phyloP scores from a whole-genome alignment of 1,284 basidiomycete species.

The Phaffia rhodozyma region DNA sequence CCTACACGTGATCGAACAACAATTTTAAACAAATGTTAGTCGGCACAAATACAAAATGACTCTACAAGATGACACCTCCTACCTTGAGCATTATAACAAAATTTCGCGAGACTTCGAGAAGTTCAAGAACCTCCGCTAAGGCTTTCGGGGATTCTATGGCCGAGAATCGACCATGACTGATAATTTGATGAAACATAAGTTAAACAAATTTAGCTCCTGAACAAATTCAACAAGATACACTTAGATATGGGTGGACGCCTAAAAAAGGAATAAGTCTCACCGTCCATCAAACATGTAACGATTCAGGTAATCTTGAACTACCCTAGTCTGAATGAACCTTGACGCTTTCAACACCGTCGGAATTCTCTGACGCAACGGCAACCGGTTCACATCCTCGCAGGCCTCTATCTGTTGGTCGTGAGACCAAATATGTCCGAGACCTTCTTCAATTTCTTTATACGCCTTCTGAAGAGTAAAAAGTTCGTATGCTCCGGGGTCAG shows the following conservation, averaged over 20 bases:
- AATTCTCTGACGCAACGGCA: no score
- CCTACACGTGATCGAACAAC: background rate
- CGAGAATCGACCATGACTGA: background rate
- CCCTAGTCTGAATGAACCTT: conserved; percentile 1
- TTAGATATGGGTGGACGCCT: no score
- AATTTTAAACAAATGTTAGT: background rate
- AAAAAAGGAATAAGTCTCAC: no score
- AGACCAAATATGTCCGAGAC: no score
- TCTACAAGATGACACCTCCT: no score
- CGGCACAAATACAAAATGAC: background rate
- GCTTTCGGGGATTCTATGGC: background rate
- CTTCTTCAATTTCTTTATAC: no score
- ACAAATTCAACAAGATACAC: no score
- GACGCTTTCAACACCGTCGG: conserved; percentile 3
- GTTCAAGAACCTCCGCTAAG: conserved; percentile 4
- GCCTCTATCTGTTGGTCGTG: no score
- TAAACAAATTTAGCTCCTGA: no score
- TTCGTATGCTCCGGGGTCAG: background rate
- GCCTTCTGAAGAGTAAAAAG: background rate
- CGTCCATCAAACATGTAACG: background rate
- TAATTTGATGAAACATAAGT: no score
- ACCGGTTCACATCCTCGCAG: no score
- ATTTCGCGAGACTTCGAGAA: conserved; percentile 10
- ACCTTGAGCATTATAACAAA: conserved; percentile 14
- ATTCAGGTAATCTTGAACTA: background rate